Percentiles rank a stretch among this genome's conserved stretches.
phyloP scores from a whole-genome alignment of 805 yeast species.

The Tetrapisispora arboricola region DNA sequence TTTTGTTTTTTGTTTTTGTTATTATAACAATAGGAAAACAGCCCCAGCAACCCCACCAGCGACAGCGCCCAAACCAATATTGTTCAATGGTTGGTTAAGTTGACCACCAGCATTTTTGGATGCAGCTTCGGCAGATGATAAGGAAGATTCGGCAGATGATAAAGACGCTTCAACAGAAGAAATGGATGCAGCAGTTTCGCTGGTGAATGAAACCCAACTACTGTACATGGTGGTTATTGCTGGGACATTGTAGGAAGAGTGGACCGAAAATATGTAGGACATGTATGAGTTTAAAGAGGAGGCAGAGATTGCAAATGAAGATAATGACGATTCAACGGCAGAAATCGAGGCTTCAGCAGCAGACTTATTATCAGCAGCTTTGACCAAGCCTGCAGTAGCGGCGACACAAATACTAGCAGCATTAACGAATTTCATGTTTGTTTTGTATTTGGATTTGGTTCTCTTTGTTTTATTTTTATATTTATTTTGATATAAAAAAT shows the following conservation, averaged over 20 bases:
- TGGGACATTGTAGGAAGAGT: neutral
- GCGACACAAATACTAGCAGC: neutral
- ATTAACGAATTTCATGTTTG: neutral
- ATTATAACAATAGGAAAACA: neutral
- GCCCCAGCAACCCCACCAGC: constrained; percentile 1
- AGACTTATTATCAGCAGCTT: neutral
- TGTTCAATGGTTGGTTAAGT: neutral
- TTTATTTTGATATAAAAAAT: too few species aligned
- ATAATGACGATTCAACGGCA: neutral
- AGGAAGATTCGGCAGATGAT: constrained; percentile 1
- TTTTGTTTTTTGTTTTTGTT: too few species aligned
- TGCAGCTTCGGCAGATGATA: neutral
- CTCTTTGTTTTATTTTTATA: too few species aligned
- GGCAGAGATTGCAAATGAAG: neutral
- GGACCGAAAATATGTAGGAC: neutral
- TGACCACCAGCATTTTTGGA: neutral
- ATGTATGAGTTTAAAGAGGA: neutral
- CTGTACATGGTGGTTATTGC: neutral
- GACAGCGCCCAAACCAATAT: neutral
- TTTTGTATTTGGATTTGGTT: neutral
- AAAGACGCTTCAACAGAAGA: constrained; percentile 1
- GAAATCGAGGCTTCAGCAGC: neutral
- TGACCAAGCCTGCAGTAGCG: neutral
- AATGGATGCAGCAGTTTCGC: neutral
- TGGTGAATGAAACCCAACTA: neutral